Conservation (phyloP, 805 yeast species). For the Sugiyamaella chiloensis region DNA sequence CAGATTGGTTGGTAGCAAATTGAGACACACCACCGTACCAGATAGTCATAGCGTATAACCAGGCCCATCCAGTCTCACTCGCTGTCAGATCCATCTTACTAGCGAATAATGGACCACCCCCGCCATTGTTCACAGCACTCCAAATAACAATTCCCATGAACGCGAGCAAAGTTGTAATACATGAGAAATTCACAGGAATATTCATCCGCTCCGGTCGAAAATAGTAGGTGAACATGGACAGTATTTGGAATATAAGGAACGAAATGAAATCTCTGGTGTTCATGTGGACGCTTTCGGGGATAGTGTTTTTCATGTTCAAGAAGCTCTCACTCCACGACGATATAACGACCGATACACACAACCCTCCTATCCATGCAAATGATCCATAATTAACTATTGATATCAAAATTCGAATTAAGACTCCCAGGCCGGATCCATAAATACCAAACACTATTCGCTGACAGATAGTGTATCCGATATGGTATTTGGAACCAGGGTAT, state of each 20-base stretch:
- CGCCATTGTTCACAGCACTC: conserved; percentile 26
- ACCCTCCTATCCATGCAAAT: conserved; percentile 47
- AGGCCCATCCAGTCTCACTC: conserved; percentile 1
- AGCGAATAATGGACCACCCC: conserved; percentile 27
- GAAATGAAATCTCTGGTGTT: conserved; percentile 40
- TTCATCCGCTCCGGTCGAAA: conserved; percentile 31
- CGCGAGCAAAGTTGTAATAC: conserved; percentile 38
- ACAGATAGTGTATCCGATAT: conserved; percentile 48
- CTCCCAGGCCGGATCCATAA: conserved; percentile 43
- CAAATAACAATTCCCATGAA: conserved; percentile 24
- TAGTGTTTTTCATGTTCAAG: conserved; percentile 39
- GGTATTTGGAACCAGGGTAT: conserved; percentile 47
- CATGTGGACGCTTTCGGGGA: conserved; percentile 38
- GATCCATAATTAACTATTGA: conserved; percentile 48
- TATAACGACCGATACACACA: conserved; percentile 31
- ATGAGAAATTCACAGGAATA: conserved; percentile 33
- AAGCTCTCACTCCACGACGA: conserved; percentile 36
- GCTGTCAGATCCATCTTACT: not conserved
- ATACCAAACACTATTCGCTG: conserved; percentile 48
- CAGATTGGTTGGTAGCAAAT: conserved; percentile 42
- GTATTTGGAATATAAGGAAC: conserved; percentile 37
- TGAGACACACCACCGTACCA: conserved; percentile 41
- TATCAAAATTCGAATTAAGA: conserved; percentile 42
- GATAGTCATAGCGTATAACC: conserved; percentile 30
- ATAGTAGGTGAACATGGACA: conserved; percentile 4